Percentiles rank a stretch among this genome's conserved stretches.
Evolutionary conservation across 2,329 filamentous ascomycete species (phyloP).

Genomic region (Fusarium sp.): DNA sequence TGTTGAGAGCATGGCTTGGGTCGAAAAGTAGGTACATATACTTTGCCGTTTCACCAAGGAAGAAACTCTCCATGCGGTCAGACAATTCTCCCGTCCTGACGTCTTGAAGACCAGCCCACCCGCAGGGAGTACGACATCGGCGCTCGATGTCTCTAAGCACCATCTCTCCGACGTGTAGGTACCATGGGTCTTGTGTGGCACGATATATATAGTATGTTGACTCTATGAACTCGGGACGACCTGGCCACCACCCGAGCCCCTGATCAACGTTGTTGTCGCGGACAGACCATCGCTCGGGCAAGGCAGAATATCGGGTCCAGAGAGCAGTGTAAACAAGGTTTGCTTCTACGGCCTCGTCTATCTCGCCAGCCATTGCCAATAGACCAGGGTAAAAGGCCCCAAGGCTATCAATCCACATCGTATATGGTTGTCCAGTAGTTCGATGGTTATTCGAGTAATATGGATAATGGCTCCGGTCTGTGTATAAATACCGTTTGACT

Average conservation of each 20-base stretch:
- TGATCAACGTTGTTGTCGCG: slow-evolving; percentile 86
- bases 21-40: slow-evolving; percentile 96
- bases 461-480: slow-evolving; percentile 80
- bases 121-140: slow-evolving; percentile 90
- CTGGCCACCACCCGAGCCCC: slow-evolving; percentile 93
- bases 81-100: slow-evolving; percentile 86
- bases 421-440: slow-evolving; percentile 86
- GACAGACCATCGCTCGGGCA: slow-evolving; percentile 95
- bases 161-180: slow-evolving; percentile 96
- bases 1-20: slow-evolving; percentile 86
- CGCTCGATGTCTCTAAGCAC: slow-evolving; percentile 87
- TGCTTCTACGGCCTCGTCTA: slow-evolving; percentile 91
- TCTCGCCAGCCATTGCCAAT: slow-evolving; percentile 84
- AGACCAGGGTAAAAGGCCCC: slow-evolving; percentile 96
- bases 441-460: slow-evolving; percentile 95
- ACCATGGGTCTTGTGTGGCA: slow-evolving; percentile 95
- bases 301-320: slow-evolving; percentile 93
- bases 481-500: slow-evolving; percentile 92
- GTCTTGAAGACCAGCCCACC: slow-evolving; percentile 91
- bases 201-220: slow-evolving; percentile 97
- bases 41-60: slow-evolving; percentile 94
- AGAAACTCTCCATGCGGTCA: slow-evolving; percentile 99
- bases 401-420: slow-evolving; percentile 96
- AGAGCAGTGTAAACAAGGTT: slow-evolving; percentile 92
- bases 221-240: slow-evolving; percentile 95